phyloP scores from a whole-genome alignment of 208 protist genomes.

The Acanthamoeba sp. region DNA sequence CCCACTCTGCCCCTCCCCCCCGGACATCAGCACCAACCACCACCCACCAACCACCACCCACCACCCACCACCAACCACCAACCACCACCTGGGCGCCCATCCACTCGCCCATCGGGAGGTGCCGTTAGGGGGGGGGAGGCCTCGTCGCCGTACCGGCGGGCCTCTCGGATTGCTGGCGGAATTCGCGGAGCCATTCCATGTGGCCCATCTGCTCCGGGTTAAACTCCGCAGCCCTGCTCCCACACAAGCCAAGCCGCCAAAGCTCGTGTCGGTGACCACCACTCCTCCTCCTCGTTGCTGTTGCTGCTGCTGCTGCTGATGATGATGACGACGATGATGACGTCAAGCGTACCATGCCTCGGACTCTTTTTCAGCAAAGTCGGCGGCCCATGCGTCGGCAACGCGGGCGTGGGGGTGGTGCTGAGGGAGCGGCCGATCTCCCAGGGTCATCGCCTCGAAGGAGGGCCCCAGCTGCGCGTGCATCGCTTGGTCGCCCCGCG shows the following conservation, averaged over 20 bases:
- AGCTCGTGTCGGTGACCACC: no score
- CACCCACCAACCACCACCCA: not conserved
- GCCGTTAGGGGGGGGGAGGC: not conserved
- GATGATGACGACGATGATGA: not conserved
- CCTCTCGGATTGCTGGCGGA: constrained; percentile 20
- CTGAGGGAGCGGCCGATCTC: not conserved
- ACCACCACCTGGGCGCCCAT: not conserved
- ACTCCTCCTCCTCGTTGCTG: no score
- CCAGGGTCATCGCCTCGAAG: not conserved
- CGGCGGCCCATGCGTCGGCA: not conserved
- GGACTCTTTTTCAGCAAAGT: constrained; percentile 1
- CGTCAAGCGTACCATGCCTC: not conserved
- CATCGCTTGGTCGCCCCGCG: not conserved
- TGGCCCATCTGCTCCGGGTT: not conserved
- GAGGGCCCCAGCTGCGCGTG: not conserved
- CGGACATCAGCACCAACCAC: not conserved
- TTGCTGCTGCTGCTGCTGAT: no score
- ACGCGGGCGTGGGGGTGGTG: not conserved
- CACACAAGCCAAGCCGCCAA: no score
- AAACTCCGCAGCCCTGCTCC: not conserved
- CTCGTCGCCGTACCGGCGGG: not conserved
- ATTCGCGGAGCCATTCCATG: constrained; percentile 39
- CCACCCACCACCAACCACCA: not conserved
- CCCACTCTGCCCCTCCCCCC: not conserved
- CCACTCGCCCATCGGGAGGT: no score